Base-by-base conservation (phyloP, 805 yeast genomes). In the Maudiozyma saulgeensis region DNA sequence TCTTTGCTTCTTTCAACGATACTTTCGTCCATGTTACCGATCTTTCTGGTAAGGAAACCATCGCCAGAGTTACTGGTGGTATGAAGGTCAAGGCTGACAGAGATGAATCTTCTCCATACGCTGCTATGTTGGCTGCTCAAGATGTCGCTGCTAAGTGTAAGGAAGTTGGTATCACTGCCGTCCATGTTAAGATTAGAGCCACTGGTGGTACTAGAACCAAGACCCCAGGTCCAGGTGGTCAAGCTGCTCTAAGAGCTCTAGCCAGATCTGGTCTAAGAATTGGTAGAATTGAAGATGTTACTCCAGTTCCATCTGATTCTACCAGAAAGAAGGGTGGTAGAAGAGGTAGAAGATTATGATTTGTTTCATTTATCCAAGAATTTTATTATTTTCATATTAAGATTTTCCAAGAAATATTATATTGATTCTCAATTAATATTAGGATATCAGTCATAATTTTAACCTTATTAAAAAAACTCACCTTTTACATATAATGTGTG, bases 251-350 rank as follows among this genome's bases (percentile, higher is more conserved):
- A 75, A 86, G 99, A 85, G 96, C 98, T 73, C 78, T 91, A 71
- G 98, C 99, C 70, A 90, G 99, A 84, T 89, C 98, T 64, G 99
- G 99, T 75, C 82, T 93, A 78, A 90, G 96, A 84, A 93, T 93
- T 65, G 99, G 99, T 70, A 89, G 99, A 80, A 93, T 93, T 68
- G 99, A 95, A 82, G 99, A 93, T 77, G 99, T 93, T 66, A 93
- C 99, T 67, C 99, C 99, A 77, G 90, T 93, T 69, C 99, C 99
- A 77, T 93, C 99, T 66, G 99, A 93, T 79, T 90, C 98, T 70
- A 95, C 99, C 77, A 93, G 99, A 86, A 87, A 91, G 88, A 95
- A 93, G 95, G 99, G 99, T 88, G 99, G 99, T 87, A 93, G 99
- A 83, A 90, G 99, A 84, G 99, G 99, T 91, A 91, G 99, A 85